Conservation (phyloP, 805 yeast species). For the Schwanniomyces polymorphus region DNA sequence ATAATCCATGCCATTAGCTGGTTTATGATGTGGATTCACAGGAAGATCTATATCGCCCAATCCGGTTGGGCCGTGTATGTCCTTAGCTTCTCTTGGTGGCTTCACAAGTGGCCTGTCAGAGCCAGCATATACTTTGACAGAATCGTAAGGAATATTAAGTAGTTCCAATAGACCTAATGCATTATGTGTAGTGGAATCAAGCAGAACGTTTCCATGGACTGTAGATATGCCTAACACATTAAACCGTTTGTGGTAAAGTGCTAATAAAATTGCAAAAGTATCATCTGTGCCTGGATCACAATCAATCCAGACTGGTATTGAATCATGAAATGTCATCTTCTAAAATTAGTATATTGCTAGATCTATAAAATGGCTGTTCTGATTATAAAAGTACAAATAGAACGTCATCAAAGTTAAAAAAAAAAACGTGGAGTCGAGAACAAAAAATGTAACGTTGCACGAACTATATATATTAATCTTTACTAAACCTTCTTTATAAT, state of each 20-base stretch:
- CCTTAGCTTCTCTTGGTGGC: slow-evolving; percentile 52
- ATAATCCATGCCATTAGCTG: slow-evolving; percentile 22
- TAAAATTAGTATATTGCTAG: background rate
- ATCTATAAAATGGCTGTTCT: background rate
- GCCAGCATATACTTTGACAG: slow-evolving; percentile 69
- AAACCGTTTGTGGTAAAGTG: slow-evolving; percentile 59
- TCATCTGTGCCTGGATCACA: slow-evolving; percentile 96
- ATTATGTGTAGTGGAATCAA: slow-evolving; percentile 65
- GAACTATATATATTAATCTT: too few relatives aligned
- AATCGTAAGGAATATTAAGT: slow-evolving; percentile 35
- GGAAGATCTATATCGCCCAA: slow-evolving; percentile 71
- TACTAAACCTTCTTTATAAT: background rate
- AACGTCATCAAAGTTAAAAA: background rate
- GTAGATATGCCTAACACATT: slow-evolving; percentile 70
- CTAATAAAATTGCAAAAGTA: slow-evolving; percentile 68
- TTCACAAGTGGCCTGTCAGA: slow-evolving; percentile 56
- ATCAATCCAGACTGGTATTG: slow-evolving; percentile 76
- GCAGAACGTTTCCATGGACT: slow-evolving; percentile 69
- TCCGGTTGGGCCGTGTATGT: slow-evolving; percentile 74
- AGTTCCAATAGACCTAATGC: slow-evolving; percentile 68
- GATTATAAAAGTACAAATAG: background rate
- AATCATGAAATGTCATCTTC: slow-evolving; percentile 7
- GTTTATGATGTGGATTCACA: slow-evolving; percentile 42
- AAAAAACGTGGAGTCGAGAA: background rate
- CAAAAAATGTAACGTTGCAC: slow-evolving; percentile 3